Percentiles rank a stretch among this genome's conserved stretches.
These are phyloP conservation scores for Boletellus deceptivus DNA, from an alignment of 1,284 basidiomycete genomes.

Conservation along the genomic window DNA sequence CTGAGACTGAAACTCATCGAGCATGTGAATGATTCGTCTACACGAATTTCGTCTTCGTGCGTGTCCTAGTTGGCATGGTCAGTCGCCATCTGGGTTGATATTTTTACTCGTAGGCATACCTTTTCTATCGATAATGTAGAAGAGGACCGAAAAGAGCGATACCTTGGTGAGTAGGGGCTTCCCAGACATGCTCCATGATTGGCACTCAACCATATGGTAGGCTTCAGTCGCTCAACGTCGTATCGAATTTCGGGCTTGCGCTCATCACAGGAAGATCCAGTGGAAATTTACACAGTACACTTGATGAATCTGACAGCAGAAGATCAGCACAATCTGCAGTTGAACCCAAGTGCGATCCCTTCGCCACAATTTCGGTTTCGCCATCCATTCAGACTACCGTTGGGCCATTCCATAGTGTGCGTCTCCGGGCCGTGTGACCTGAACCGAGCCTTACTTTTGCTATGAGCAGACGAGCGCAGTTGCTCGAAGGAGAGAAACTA, in stretches of 20 bases:
- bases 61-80: constrained; percentile 2
- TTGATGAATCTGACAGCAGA: constrained; percentile 39
- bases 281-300: constrained; percentile 36
- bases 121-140: constrained; percentile 10
- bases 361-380: constrained; percentile 31
- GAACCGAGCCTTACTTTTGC: neutral
- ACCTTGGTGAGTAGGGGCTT: constrained; percentile 2
- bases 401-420: constrained; percentile 37
- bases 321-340: constrained; percentile 42
- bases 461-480: constrained; percentile 35
- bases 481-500: constrained; percentile 39
- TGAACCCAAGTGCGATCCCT: constrained; percentile 39
- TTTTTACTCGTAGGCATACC: constrained; percentile 14
- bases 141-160: neutral
- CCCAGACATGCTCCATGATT: neutral
- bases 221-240: neutral
- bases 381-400: constrained; percentile 36
- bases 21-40: constrained; percentile 22
- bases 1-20: constrained; percentile 26
- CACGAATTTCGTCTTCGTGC: constrained; percentile 6
- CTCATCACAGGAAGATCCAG: constrained; percentile 24
- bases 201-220: neutral
- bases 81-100: neutral
- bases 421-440: constrained; percentile 6
- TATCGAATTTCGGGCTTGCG: constrained; percentile 18